Percentiles rank a stretch among this genome's conserved stretches.
These are phyloP conservation scores for Sporothrix mexicana DNA, from an alignment of 2,329 filamentous ascomycete genomes.

Conservation along the genomic window DNA sequence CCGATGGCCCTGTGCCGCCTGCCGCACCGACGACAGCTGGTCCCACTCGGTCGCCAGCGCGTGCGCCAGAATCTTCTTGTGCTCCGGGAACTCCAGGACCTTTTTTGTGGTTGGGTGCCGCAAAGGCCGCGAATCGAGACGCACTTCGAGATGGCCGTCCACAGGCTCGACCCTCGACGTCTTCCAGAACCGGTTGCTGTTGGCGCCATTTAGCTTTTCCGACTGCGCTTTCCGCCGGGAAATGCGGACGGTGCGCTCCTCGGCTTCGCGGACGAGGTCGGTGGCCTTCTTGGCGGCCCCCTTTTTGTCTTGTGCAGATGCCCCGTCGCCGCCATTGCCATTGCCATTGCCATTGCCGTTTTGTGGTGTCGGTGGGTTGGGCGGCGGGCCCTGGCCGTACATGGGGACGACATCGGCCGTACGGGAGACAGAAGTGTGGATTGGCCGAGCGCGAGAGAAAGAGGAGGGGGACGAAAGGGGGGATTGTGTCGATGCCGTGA, in stretches of 20 bases:
- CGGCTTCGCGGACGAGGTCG: constrained; percentile 48
- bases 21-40: constrained; percentile 76
- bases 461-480: neutral
- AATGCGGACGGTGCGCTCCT: constrained; percentile 47
- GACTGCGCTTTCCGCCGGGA: constrained; percentile 58
- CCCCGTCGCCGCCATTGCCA: neutral
- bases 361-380: constrained; percentile 55
- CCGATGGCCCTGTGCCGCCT: constrained; percentile 83
- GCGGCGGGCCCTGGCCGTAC: constrained; percentile 64
- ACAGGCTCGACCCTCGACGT: constrained; percentile 74
- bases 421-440: constrained; percentile 6
- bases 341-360: neutral
- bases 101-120: constrained; percentile 75
- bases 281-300: constrained; percentile 33
- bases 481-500: constrained; percentile 1
- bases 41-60: constrained; percentile 96
- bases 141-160: constrained; percentile 57
- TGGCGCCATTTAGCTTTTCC: constrained; percentile 53
- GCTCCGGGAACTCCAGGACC: constrained; percentile 72
- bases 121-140: constrained; percentile 78
- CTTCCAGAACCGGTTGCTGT: constrained; percentile 77
- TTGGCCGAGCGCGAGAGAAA: neutral
- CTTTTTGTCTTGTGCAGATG: neutral
- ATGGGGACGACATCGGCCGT: constrained; percentile 58
- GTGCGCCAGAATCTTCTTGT: constrained; percentile 80